Evolutionary conservation across 163 green algal species (phyloP), one percentile per base, ranked within the genome.

Genomic region (Botryococcus braunii): DNA sequence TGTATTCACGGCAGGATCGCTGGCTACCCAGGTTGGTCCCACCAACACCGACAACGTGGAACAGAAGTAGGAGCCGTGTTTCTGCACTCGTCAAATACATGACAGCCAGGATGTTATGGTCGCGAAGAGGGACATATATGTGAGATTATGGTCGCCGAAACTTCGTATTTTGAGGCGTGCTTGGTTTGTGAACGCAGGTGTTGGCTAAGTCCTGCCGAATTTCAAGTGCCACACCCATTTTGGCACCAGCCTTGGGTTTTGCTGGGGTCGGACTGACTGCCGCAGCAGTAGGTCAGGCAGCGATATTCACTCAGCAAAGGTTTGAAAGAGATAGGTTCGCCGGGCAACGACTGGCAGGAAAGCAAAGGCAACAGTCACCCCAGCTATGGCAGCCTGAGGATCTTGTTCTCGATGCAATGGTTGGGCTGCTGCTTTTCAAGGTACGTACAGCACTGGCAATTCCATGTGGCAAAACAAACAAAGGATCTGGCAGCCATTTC

Each of bases 151-250:
- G n/a, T n/a, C n/a, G n/a, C n/a, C n/a, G n/a, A n/a, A n/a, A 60
- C 25, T 8, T 17, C 40, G n/a, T 46, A 3, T 31, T 49, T 39
- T 31, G 9, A 38, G n/a, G 13, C 1, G 6, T 41, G 11, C 27
- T 6, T 31, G 55, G 37, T 17, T 31, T 29, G 5, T 41, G 0
- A 31, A 27, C 46, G 34, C 76, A 91, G 82, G 69, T 71, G 0
- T 35, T 74, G 2, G 83, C 79, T 52, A 74, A 81, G 49, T 72
- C 68, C 3, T 55, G 78, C n/a, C 77, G 83, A 21, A 61, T 94
- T 0, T 88, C 82, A 13, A 89, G 78, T 64, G 79, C 73, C 3
- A 92, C 83, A n/a, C 87, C 82, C 0, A 64, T 94, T n/a, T 68
- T 86, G 0, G 82, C 68, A 9, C 66, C 85, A 35, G 52, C 65